Evolutionary conservation across 2,329 filamentous ascomycete genomes (phyloP), one percentile per base, ranked within the genome.

Genomic region (Arachnopeziza araneosa): DNA sequence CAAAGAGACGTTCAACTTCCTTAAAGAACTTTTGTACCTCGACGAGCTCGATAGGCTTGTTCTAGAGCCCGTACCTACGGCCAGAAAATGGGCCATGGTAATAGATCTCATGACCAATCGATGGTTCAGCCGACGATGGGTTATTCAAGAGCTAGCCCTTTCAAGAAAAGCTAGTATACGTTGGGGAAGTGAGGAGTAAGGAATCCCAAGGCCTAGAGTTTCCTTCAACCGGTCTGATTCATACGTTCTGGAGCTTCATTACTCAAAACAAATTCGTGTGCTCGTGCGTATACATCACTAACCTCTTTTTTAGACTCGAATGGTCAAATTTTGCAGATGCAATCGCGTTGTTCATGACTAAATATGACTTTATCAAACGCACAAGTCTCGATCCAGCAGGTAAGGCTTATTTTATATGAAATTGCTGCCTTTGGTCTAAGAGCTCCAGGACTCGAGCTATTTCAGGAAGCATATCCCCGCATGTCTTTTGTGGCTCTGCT

Each of bases 261-360:
- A 9, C 26, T 30, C 9, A 9, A 30, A 30, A 30, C 26, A 9
- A 30, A 30, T 30, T 30, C 26, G 26, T 30, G 26, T 30, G 73
- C 0, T 77, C 75, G 76, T 77, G 10, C 4, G 4, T 9, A 4
- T 30, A 30, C 9, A 30, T 30, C 26, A 9, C 26, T 30, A 30
- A 30, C 26, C 26, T 30, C 26, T 30, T 30, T 30, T 30, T 9
- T 30, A 30, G 26, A 9, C 26, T 30, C 26, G 52, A 56, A 0
- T 78, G 76, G 76, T 54, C 66, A 4, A 66, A 74, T 6, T 75
- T 78, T 52, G 61, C 60, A 7, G 64, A 67, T 58, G 61, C 63
- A 4, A 61, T 67, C 50, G 63, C 63, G 1, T 51, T 66, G 1
- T 64, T 66, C 49, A 60, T 67, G 55, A 64, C 58, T 3, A 66